phyloP scores from a whole-genome alignment of 2,329 filamentous ascomycete species.

The Aschersonia sp. region DNA sequence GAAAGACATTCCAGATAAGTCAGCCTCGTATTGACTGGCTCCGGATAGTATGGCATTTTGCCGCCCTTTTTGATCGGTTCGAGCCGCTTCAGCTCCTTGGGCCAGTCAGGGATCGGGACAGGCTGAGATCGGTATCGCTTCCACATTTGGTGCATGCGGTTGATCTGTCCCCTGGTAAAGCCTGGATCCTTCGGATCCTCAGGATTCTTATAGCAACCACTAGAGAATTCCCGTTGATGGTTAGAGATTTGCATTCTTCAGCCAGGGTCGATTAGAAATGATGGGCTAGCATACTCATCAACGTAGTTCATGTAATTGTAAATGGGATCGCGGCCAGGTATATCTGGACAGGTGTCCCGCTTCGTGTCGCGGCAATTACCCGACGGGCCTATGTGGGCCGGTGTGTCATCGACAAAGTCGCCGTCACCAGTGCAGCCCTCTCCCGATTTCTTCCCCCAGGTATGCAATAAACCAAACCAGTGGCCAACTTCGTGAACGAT shows the following conservation, averaged over 20 bases:
- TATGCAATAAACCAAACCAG: neutral
- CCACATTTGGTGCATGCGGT: neutral
- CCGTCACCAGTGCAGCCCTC: neutral
- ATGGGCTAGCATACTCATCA: neutral
- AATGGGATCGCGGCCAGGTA: neutral
- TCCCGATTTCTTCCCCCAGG: neutral
- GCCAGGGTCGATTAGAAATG: neutral
- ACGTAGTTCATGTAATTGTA: neutral
- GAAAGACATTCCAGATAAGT: neutral
- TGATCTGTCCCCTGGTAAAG: neutral
- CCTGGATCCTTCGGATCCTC: neutral
- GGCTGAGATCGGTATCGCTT: neutral
- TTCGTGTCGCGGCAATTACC: neutral
- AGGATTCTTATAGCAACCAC: neutral
- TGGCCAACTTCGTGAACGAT: neutral
- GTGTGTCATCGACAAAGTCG: neutral
- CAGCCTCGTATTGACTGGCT: neutral
- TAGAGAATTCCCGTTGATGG: neutral
- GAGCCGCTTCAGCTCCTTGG: neutral
- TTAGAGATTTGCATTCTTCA: neutral
- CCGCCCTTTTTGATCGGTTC: neutral
- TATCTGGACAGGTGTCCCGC: neutral
- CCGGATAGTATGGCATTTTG: neutral
- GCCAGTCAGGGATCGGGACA: neutral
- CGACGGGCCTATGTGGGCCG: neutral